These are phyloP conservation scores for Rhizopus arrhizus DNA, from an alignment of 371 early-diverging fungal species.

Conservation along the genomic window DNA sequence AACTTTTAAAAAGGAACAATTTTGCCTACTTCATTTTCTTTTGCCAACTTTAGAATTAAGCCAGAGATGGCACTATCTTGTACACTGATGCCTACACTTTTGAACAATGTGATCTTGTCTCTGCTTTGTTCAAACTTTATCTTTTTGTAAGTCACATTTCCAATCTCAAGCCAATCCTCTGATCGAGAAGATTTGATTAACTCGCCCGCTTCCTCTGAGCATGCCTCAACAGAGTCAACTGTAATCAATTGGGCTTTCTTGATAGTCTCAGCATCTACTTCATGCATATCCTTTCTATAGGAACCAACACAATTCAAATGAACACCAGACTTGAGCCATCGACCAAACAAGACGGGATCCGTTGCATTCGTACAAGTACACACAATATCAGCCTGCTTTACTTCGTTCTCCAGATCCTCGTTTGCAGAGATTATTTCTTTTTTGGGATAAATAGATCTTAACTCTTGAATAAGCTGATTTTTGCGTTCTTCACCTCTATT, in stretches of 20 bases:
- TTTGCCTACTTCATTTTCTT: constrained; percentile 41
- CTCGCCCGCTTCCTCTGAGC: constrained; percentile 62
- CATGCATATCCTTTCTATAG: constrained; percentile 62
- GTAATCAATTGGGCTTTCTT: constrained; percentile 39
- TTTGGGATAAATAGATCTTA: constrained; percentile 33
- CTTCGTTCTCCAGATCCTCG: constrained; percentile 41
- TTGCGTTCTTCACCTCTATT: constrained; percentile 55
- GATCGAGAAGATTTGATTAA: constrained; percentile 49
- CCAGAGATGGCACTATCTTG: constrained; percentile 66
- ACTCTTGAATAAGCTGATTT: constrained; percentile 35
- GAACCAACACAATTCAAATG: constrained; percentile 68
- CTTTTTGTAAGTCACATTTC: constrained; percentile 33
- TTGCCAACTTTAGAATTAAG: constrained; percentile 50
- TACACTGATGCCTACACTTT: constrained; percentile 66
- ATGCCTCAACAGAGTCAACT: constrained; percentile 60
- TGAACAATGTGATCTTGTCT: constrained; percentile 56
- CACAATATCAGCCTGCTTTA: constrained; percentile 56
- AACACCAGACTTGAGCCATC: constrained; percentile 53
- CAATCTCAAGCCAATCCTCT: constrained; percentile 51
- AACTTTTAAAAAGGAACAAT: constrained; percentile 40
- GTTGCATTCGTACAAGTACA: constrained; percentile 64
- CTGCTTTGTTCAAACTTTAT: constrained; percentile 16
- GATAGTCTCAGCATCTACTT: constrained; percentile 57
- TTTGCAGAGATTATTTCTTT: constrained; percentile 33
- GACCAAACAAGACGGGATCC: constrained; percentile 52